Base-by-base conservation (phyloP, 2,329 filamentous ascomycete species). In the Monilinia fructicola region DNA sequence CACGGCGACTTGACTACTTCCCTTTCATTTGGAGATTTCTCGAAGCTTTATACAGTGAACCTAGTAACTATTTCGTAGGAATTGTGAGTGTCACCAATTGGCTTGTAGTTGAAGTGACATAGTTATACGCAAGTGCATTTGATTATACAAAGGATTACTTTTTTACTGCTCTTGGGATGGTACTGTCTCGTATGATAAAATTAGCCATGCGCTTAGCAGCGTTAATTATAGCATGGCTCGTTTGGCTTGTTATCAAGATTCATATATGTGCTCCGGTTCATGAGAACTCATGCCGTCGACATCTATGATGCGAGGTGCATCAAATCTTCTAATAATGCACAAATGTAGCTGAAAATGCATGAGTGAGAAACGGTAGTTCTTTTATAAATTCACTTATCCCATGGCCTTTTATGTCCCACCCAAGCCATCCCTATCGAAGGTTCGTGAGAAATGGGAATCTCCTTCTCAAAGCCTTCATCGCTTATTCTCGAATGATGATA, bases 91-190 rank as follows among this genome's bases (percentile, higher is more conserved):
- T 14, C n/a, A 11, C n/a, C 31, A 11, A 38, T 11, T 26, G n/a
- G n/a, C 44, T 52, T 26, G 16, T 50, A 23, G 28, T 14, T 4
- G n/a, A 18, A 14, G 23, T 14, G 9, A 50, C n/a, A 18, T 3
- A 50, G n/a, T 35, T 38, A 16, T 50, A 18, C 28, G 44, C 58
- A 61, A 61, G 31, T 61, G 58, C 58, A 21, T 12, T 61, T 10
- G 21, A 21, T 21, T 61, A 14, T 28, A 38, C n/a, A 10, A 38
- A 35, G 7, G 18, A 11, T 7, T 40, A 26, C 5, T 10, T n/a
- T 2, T 31, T 5, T 26, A 52, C 31, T 26, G 9, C 38, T 50
- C 44, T 61, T 50, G 6, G 11, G n/a, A 23, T 59, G n/a, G 12
- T 16, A 48, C 21, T 23, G 21, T n/a, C 46, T 21, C 9, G 21